Percentiles rank a stretch among this genome's conserved stretches.
Conservation (phyloP, 106 monocot genomes). For the Amphibolis antarctica region DNA sequence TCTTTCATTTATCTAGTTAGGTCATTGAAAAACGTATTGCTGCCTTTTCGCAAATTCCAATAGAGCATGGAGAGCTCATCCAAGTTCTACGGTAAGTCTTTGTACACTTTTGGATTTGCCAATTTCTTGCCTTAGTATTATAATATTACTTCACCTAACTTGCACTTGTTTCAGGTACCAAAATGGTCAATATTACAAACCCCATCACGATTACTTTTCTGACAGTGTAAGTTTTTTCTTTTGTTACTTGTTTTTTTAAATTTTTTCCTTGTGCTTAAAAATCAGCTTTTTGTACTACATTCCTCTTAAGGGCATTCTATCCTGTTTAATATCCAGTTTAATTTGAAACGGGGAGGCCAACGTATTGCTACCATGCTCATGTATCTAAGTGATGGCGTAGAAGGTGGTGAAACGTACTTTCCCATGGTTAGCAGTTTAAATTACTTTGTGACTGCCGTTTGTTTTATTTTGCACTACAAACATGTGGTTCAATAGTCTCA, state of each 20-base stretch:
- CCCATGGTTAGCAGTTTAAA: constrained; percentile 38
- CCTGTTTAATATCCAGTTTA: constrained; percentile 28
- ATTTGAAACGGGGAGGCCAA: constrained; percentile 54
- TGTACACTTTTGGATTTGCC: neutral
- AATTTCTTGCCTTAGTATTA: neutral
- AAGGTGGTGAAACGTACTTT: constrained; percentile 72
- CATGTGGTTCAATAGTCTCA: no score
- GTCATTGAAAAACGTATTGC: constrained; percentile 82
- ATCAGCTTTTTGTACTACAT: neutral
- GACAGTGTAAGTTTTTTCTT: constrained; percentile 47
- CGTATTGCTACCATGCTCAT: constrained; percentile 69
- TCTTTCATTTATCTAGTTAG: constrained; percentile 18
- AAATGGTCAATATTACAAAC: constrained; percentile 12
- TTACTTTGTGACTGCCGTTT: neutral
- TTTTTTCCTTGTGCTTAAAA: neutral
- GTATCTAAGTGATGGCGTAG: constrained; percentile 61
- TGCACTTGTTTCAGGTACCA: constrained; percentile 5
- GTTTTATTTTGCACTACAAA: no score
- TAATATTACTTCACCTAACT: neutral
- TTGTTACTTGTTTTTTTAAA: neutral
- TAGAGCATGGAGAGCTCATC: constrained; percentile 87
- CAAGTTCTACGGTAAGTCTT: constrained; percentile 58
- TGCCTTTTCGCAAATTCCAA: constrained; percentile 74
- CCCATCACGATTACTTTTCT: constrained; percentile 62
- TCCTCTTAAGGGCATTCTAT: neutral